Evolutionary conservation across 352 stramenopile genomes (phyloP), one percentile per base, ranked within the genome.

Genomic region (Peronosclerospora sorghi): DNA sequence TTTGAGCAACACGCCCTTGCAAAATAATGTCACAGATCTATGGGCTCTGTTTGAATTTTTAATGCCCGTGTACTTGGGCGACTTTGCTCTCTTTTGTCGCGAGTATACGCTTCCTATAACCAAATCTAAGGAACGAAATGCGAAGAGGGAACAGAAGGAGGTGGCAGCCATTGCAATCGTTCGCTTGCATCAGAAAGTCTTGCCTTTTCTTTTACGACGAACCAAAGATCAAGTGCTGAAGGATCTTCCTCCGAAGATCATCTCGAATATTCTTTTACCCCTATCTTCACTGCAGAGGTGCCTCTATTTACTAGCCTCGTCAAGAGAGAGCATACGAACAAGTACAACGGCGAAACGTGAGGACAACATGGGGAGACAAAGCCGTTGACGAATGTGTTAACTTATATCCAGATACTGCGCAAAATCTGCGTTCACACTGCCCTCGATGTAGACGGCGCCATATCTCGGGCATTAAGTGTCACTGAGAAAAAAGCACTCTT

Each of bases 31-130:
- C 4, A 68, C 86, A 9, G 96, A 99, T 43, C 53, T 99, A 24
- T 99, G 95, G 95, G 79, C 91, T 30, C 65, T 97, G 2, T 98
- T 98, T 62, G 83, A 97, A 43, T 98, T 98, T 32, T 45, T 99
- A 1, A 96, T 98, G 93, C 95, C 95, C 18, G 95, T 95, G 18
- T 98, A 97, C 54, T 76, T 98, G 21, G 95, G 95, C 12, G 82
- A 88, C 2, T 95, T 91, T 17, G 10, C 39, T 8, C 36, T 47
- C 0, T 90, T 89, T 50, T 74, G 74, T 8, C 51, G 57, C 4
- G 54, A 84, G 12, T 85, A 75, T 56, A 72, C 80, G 24, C 44
- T 71, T 5, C 76, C 79, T 9, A 89, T 91, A 24, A 58, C 59
- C 0, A 68, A 66, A 19, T 72, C 76, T 1, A 61, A 66, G 44